Base-by-base conservation (phyloP, 305 asterid species). In the Solanum hybrid region DNA sequence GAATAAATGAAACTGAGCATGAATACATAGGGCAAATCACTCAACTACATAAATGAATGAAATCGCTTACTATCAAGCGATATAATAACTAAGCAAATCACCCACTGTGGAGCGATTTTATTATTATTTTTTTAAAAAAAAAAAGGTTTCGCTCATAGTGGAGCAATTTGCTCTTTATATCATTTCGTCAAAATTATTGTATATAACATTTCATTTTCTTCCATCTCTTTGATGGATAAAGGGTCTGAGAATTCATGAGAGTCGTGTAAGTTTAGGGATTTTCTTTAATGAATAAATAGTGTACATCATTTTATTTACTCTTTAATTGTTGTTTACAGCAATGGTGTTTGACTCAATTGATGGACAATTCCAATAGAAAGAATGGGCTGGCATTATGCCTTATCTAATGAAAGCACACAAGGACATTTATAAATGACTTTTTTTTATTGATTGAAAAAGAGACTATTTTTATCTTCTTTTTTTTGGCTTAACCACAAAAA, bases 251-350 rank as follows among this genome's bases (percentile, higher is more conserved):
- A 61, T 86, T 67, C 81, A 12, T 24, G 26, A 57, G 24, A 73
- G 64, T 36, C 37, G 81, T 86, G 67, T 64, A 86, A 69, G 89
- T 42, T 37, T 86, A n/a, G 31, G 61, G n/a, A 20, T 35, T 86
- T 71, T 34, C 26, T 34, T 36, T 35, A 33, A 69, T 37, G 46
- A 35, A 36, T 73, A 73, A 73, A 73, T 26, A 26, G 77, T 71
- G 77, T 67, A 64, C 14, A 13, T n/a, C n/a, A 29, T 34, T 67
- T 67, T 86, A 61, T 67, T 5, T 31, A 86, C 89, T 67, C 61
- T n/a, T 57, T 34, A 86, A 35, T 20, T 86, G 80, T 86, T 86
- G 89, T 86, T 86, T 67, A 36, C 89, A 69, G 71, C 67, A 67
- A 69, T 61, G 77, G 61, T 46, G 8, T 46, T 46, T 46, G 61